Conservation (phyloP, 192 early-diverging fungal species). For the Podila verticillata region DNA sequence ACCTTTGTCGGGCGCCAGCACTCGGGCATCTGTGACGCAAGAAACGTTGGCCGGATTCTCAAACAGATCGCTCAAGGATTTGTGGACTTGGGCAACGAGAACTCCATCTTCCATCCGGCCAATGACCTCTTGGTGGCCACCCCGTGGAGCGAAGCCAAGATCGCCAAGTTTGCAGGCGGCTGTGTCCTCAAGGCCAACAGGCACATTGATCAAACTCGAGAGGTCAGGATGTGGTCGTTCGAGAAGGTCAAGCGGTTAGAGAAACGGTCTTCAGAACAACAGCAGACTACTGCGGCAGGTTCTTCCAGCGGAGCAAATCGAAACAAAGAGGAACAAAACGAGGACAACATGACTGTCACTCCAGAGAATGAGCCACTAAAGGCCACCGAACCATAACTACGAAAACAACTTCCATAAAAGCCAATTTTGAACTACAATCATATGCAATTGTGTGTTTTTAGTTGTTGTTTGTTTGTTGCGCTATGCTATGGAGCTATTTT, state of each 20-base stretch:
- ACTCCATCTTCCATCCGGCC: conserved; percentile 10
- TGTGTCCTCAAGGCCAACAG: conserved; percentile 42
- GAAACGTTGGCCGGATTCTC: conserved; percentile 80
- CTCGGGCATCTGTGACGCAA: conserved; percentile 84
- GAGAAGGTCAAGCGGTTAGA: conserved; percentile 18
- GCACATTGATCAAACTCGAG: conserved; percentile 9
- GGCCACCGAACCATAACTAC: no score
- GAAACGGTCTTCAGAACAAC: not conserved
- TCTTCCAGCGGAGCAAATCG: no score
- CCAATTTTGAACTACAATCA: no score
- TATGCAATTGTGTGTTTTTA: no score
- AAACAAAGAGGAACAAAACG: no score
- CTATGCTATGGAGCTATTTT: not conserved
- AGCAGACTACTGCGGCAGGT: not conserved
- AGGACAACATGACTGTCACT: no score
- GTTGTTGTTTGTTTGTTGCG: not conserved
- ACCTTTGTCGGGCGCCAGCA: conserved; percentile 79
- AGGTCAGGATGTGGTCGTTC: conserved; percentile 28
- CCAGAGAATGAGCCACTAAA: no score
- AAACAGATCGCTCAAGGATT: conserved; percentile 59
- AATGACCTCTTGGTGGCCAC: conserved; percentile 12
- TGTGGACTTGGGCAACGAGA: not conserved
- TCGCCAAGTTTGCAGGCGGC: conserved; percentile 13
- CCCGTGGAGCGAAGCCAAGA: conserved; percentile 17
- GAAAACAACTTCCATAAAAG: no score